Base-by-base conservation (phyloP, 768 basidiomycete species). In the Boletus reticuloceps region DNA sequence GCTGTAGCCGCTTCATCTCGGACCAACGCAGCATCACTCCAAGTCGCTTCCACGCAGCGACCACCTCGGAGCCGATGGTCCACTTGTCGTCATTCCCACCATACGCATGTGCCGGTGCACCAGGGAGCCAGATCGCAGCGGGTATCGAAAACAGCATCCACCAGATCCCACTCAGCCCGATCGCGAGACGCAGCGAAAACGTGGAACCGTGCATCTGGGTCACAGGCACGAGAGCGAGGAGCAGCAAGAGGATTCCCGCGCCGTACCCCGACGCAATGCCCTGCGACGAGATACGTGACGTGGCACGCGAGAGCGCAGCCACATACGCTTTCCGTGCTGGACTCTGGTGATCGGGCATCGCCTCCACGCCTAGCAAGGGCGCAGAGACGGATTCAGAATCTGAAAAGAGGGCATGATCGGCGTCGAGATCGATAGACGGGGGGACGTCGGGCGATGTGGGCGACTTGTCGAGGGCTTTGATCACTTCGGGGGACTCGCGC, bases 211-310 rank as follows among this genome's bases (percentile, higher is more conserved):
- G 72, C n/a, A 90, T 69, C 9, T 73, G 67, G 2, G 82, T 84
- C 16, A 98, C 89, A 0, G 94, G 95, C 0, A 98, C 72, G 31
- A 94, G 76, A 0, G 89, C 80, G 12, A 89, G 69, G n/a, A 87
- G 69, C 4, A 97, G 80, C 0, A 90, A 74, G 13, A 84, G 67
- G 41, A 96, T 94, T 0, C 95, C 94, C 0, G 92, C 87, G 0
- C 79, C 76, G 65, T 96, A 98, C 0, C 94, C 94, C 2, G 91
- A 77, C 0, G 93, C 94, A 34, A 94, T 91, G 3, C 92, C 94
- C 6, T 82, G 77, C 0, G 92, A 86, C 0, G 94, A 97, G 37
- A 96, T 89, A 4, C 83, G 86, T 0, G 92, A 86, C 1, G 86
- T 94, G 4, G 86, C 81, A n/a, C 79, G 74, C 1, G 91, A 89